phyloP scores from a whole-genome alignment of 2,329 filamentous ascomycete genomes.

The Alternaria consortialis region DNA sequence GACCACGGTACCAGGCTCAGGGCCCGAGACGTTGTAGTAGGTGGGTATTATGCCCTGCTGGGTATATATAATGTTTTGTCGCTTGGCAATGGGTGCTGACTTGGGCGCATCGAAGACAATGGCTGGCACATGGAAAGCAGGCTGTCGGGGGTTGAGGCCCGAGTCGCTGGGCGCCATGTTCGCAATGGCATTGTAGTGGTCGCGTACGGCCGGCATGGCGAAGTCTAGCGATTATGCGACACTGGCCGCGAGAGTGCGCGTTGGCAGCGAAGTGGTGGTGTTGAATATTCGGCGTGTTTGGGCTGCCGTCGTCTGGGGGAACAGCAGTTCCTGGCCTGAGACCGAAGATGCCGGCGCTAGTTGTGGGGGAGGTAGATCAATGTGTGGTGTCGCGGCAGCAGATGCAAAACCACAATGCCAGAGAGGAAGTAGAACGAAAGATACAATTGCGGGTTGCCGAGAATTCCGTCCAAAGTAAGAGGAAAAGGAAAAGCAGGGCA shows the following conservation, averaged over 20 bases:
- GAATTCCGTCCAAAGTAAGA: conserved; percentile 9
- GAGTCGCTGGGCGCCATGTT: conserved; percentile 34
- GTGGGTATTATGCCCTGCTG: conserved; percentile 63
- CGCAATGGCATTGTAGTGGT: conserved; percentile 28
- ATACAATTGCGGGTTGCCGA: conserved; percentile 11
- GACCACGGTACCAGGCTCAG: conserved; percentile 65
- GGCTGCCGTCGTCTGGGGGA: conserved; percentile 27
- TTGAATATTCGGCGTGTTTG: conserved; percentile 11
- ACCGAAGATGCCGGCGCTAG: conserved; percentile 36
- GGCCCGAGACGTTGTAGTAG: conserved; percentile 66
- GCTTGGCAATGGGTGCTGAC: conserved; percentile 25
- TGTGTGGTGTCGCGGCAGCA: conserved; percentile 7
- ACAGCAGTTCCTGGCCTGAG: conserved; percentile 26
- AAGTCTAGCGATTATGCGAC: conserved; percentile 15
- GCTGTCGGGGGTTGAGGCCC: conserved; percentile 29
- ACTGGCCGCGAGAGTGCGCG: conserved; percentile 19
- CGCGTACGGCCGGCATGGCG: conserved; percentile 43
- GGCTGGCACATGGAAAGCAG: conserved; percentile 24
- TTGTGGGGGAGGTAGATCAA: conserved; percentile 21
- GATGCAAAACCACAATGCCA: conserved; percentile 13
- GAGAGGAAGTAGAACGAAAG: conserved; percentile 4
- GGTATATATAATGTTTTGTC: conserved; percentile 27
- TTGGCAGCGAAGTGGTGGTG: conserved; percentile 14
- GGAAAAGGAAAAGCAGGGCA: conserved; percentile 15
- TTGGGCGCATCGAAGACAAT: conserved; percentile 25